Percentiles rank a stretch among this genome's conserved stretches.
Conservation (phyloP, 2,329 filamentous ascomycete genomes). For the Trichoderma guizhouense region DNA sequence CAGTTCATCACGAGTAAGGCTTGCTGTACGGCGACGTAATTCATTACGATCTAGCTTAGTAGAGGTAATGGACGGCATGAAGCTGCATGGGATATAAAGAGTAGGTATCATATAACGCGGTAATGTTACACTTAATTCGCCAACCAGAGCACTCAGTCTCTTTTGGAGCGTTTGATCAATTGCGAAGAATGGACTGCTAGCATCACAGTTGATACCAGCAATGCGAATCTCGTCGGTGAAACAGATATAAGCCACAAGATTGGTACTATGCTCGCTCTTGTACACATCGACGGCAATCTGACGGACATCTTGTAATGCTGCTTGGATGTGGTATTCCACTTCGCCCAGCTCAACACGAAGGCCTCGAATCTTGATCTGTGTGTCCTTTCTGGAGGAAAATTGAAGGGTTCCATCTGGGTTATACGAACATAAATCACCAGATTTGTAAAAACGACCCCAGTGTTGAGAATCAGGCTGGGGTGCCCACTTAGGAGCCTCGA, state of each 20-base stretch:
- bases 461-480: background rate
- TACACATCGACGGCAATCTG: conserved; percentile 13
- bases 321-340: conserved; percentile 12
- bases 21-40: background rate
- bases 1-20: background rate
- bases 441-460: background rate
- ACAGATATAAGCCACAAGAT: conserved; percentile 6
- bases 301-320: background rate
- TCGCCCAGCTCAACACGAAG: conserved; percentile 11
- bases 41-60: conserved; percentile 3
- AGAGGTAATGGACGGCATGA: conserved; percentile 8
- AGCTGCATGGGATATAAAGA: conserved; percentile 1
- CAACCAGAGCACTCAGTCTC: background rate
- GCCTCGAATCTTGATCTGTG: conserved; percentile 11
- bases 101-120: conserved; percentile 9
- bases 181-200: conserved; percentile 13
- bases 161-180: conserved; percentile 9
- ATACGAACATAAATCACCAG: conserved; percentile 10
- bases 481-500: background rate
- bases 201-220: background rate
- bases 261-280: background rate
- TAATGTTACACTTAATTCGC: background rate
- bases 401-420: background rate
- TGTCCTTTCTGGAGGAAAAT: conserved; percentile 1
- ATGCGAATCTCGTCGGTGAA: background rate